Base-by-base conservation (phyloP, 768 basidiomycete genomes). In the Fibroporia radiculosa region DNA sequence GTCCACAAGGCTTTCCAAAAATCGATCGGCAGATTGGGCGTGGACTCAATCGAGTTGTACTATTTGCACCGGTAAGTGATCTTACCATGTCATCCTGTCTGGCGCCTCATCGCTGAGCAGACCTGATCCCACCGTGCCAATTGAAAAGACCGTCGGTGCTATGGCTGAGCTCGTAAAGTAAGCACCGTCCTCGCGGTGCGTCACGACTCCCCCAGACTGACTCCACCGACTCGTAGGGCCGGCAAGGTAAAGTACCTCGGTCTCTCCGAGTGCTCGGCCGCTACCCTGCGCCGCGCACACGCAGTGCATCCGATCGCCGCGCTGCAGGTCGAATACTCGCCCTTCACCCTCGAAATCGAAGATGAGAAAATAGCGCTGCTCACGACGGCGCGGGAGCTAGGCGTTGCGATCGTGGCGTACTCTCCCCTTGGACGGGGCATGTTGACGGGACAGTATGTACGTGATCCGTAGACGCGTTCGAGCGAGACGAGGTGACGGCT, bases 391-490 rank as follows among this genome's bases (percentile, higher is more conserved):
- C 50, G 67, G 19, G 70, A 74, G 51, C 59, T 72, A 10, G 72
- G 73, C 2, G 60, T 74, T n/a, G 55, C 65, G 2, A 61, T 74
- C 34, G 65, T 77, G 13, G 70, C 69, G 2, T 75, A 75, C 50
- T 65, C 68, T 12, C 62, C 65, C 1, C 51, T 63, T 33, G 62
- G 62, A 3, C 55, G 60, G 8, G 60, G 63, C 5, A 27, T 65
- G 7, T 44, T 63, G 22, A 59, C 58, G 2, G 61, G 61, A 8
- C 27, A 45, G 33, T 56, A 51, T 36, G 56, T 58, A 31, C 33
- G 57, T 50, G 16, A 3, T 3, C 18, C 37, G 18, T 26, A 62
- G 60, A 63, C 52, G 50, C 45, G 45, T 1, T 55, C 55, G 0
- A 62, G 56, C 4, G 62, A 62, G 35, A 8, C 18, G 29, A n/a